Base-by-base conservation (phyloP, 345 rosid genomes). In the Aquilaria malaccensis region DNA sequence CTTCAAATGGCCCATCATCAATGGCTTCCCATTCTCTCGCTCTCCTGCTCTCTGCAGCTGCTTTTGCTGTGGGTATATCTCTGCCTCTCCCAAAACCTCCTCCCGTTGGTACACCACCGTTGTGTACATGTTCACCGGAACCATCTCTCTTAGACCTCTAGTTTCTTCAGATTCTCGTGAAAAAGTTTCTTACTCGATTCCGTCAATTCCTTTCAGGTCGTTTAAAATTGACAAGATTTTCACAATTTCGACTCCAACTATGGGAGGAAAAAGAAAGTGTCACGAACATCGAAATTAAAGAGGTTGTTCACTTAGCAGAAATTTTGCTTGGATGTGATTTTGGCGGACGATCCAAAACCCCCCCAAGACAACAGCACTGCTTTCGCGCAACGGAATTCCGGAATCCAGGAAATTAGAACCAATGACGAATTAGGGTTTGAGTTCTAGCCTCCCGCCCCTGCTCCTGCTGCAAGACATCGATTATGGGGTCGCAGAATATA, bases 41-140 rank as follows among this genome's bases (percentile, higher is more conserved):
- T 22, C 22, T 30, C 37, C 62, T 47, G 60, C 70, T 58, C 56
- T 62, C 72, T 70, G 66, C 51, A 45, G 65, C 33, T 70, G 70
- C 14, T 63, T 72, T 30, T 67, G 72, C 63, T 72, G 82, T 51
- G 75, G 85, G 45, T 80, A 74, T 67, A 78, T 65, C 84, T 86
- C 92, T 57, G 88, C 93, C 65, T 90, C 96, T 37, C 97, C 99
- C 74, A 85, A 60, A 37, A 80, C 67, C 48, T 85, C 83, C 58
- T 76, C 87, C 59, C 79, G 91, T 67, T 55, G 76, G 66, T 64
- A 94, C 79, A 85, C 85, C 78, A 68, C 79, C 61, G 95, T 81
- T 77, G 81, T 90, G 75, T 70, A 79, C 90, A 76, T 88, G 65
- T 59, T 82, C 73, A 65, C 76, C 56, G 22, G 22, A 22, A 22